Conservation (phyloP, 1,284 basidiomycete species). For the Schizophyllum amplum region DNA sequence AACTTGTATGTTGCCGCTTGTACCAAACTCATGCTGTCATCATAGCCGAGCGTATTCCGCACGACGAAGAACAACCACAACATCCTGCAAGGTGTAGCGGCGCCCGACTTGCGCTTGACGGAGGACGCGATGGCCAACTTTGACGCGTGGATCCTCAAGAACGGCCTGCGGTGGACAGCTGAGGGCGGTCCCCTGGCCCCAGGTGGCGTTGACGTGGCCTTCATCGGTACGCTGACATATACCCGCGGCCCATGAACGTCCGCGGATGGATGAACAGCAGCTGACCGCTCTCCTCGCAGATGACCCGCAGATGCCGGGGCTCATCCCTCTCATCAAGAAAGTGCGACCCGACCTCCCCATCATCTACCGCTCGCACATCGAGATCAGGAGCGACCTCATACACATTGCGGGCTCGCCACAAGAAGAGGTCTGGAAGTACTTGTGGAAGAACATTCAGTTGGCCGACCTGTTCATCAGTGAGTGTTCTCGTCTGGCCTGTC, state of each 20-base stretch:
- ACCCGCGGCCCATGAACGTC: no score
- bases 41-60: conserved; percentile 68
- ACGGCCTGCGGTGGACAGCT: conserved; percentile 70
- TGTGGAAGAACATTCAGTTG: conserved; percentile 82
- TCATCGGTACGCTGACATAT: conserved; percentile 77
- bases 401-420: conserved; percentile 72
- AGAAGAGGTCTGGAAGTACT: conserved; percentile 83
- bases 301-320: conserved; percentile 80
- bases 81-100: conserved; percentile 79
- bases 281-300: conserved; percentile 32
- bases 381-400: conserved; percentile 76
- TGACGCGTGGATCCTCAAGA: conserved; percentile 84
- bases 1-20: neutral
- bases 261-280: neutral
- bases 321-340: conserved; percentile 82
- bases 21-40: neutral
- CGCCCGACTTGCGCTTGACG: conserved; percentile 64
- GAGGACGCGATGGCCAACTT: conserved; percentile 72
- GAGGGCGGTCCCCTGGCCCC: conserved; percentile 71
- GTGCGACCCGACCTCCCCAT: conserved; percentile 56
- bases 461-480: conserved; percentile 79
- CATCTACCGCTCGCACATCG: conserved; percentile 86
- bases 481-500: conserved; percentile 14
- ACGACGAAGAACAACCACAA: conserved; percentile 92
- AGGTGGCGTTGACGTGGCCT: conserved; percentile 77